phyloP scores from a whole-genome alignment of 345 rosid species.

The Linum lewisii region DNA sequence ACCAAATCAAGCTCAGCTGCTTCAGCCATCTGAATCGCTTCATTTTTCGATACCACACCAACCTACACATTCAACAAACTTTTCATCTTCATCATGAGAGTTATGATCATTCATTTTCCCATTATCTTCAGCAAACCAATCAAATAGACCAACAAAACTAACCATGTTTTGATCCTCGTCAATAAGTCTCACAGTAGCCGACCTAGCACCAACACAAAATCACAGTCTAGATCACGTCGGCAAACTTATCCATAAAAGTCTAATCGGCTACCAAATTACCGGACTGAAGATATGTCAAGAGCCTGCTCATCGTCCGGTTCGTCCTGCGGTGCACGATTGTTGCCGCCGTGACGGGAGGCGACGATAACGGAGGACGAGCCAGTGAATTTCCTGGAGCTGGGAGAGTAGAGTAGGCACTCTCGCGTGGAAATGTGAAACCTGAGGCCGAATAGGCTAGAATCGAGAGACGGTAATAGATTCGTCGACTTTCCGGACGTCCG shows the following conservation, averaged over 20 bases:
- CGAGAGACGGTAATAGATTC: conserved; percentile 23
- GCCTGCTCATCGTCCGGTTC: conserved; percentile 47
- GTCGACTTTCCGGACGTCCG: not conserved
- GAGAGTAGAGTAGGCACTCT: conserved; percentile 2
- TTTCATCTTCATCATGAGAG: no score
- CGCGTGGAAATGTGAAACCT: conserved; percentile 25
- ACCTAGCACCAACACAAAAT: conserved; percentile 31
- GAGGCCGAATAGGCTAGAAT: conserved; percentile 39
- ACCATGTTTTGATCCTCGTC: conserved; percentile 79
- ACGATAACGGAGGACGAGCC: conserved; percentile 22
- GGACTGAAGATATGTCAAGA: conserved; percentile 51
- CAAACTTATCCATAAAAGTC: not conserved
- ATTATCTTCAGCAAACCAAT: not conserved
- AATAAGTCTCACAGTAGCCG: conserved; percentile 67
- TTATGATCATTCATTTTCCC: no score
- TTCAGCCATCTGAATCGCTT: conserved; percentile 77
- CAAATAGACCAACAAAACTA: conserved; percentile 12
- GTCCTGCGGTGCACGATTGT: conserved; percentile 34
- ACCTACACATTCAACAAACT: conserved; percentile 32
- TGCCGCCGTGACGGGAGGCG: conserved; percentile 53
- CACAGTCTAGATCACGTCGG: conserved; percentile 4
- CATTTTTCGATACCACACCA: conserved; percentile 63
- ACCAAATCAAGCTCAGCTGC: conserved; percentile 89
- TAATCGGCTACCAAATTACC: conserved; percentile 20
- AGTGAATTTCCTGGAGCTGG: conserved; percentile 16